These are phyloP conservation scores for Eimeria maxima DNA, from an alignment of 169 alveolate genomes.

Conservation along the genomic window DNA sequence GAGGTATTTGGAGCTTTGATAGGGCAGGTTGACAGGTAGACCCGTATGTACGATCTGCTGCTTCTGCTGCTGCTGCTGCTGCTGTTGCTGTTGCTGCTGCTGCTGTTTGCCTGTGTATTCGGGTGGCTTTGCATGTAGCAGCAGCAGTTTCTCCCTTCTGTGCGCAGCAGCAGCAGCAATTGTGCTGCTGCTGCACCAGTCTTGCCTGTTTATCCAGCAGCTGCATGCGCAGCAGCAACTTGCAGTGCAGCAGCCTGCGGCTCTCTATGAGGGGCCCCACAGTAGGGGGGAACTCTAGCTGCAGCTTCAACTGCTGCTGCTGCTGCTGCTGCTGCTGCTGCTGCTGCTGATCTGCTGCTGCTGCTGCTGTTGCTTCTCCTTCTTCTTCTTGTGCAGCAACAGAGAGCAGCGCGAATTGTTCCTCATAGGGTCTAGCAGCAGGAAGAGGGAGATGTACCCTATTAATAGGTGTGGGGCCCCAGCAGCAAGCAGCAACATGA, in stretches of 20 bases:
- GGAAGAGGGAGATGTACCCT: slow-evolving; percentile 42
- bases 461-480: slow-evolving; percentile 9
- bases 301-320: slow-evolving; percentile 32
- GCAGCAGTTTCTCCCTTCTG: background rate
- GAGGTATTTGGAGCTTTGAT: slow-evolving; percentile 1
- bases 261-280: slow-evolving; percentile 23
- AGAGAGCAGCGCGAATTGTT: slow-evolving; percentile 61
- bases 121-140: background rate
- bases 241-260: slow-evolving; percentile 23
- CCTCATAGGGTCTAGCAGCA: slow-evolving; percentile 49
- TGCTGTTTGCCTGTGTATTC: background rate
- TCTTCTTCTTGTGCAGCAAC: background rate
- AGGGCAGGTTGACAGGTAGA: slow-evolving; percentile 70
- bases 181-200: too few species aligned
- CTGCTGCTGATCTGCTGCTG: too few species aligned
- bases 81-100: background rate
- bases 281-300: background rate
- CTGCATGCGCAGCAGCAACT: slow-evolving; percentile 35
- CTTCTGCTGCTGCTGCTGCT: background rate
- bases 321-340: slow-evolving; percentile 37
- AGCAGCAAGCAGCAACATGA: slow-evolving; percentile 62
- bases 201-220: background rate
- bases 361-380: too few species aligned
- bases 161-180: too few species aligned
- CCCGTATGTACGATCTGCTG: background rate